These are phyloP conservation scores for Rhizoctonia solani DNA, from an alignment of 1,284 basidiomycete genomes.

Conservation along the genomic window DNA sequence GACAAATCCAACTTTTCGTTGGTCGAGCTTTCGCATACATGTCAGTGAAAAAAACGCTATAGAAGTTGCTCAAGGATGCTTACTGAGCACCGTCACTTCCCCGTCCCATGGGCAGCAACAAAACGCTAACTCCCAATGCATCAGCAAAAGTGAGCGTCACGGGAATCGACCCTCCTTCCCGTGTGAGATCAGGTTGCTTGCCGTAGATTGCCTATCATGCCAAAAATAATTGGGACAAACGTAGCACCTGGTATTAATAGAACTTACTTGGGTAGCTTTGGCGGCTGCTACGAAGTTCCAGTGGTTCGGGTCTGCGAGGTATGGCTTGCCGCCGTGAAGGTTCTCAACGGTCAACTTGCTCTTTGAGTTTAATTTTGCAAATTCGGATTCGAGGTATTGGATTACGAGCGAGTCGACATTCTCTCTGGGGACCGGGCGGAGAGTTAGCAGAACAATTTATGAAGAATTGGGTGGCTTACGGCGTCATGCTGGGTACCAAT, in stretches of 20 bases:
- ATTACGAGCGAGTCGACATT: conserved; percentile 72
- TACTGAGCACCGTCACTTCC: conserved; percentile 94
- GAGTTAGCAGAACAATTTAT: not conserved
- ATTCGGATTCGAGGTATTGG: conserved; percentile 75
- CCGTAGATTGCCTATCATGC: conserved; percentile 71
- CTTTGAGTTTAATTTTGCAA: conserved; percentile 82
- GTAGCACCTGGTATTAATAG: not conserved
- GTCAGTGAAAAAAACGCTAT: no score
- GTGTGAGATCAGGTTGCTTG: conserved; percentile 82
- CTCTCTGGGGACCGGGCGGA: conserved; percentile 47
- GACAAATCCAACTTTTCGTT: conserved; percentile 95
- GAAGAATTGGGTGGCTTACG: conserved; percentile 24
- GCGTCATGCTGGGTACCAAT: conserved; percentile 50
- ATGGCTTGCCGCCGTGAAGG: conserved; percentile 86
- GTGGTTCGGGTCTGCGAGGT: conserved; percentile 70
- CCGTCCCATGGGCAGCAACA: conserved; percentile 90
- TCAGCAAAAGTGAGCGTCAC: conserved; percentile 97
- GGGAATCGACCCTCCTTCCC: conserved; percentile 96
- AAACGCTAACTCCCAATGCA: conserved; percentile 72
- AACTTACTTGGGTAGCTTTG: conserved; percentile 72
- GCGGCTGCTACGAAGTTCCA: conserved; percentile 96
- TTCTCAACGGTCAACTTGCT: conserved; percentile 72
- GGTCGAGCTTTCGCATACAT: conserved; percentile 65
- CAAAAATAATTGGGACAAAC: not conserved
- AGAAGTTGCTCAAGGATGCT: conserved; percentile 42